Conservation (phyloP, 1,284 basidiomycete species). For the Wolfiporia cocos region DNA sequence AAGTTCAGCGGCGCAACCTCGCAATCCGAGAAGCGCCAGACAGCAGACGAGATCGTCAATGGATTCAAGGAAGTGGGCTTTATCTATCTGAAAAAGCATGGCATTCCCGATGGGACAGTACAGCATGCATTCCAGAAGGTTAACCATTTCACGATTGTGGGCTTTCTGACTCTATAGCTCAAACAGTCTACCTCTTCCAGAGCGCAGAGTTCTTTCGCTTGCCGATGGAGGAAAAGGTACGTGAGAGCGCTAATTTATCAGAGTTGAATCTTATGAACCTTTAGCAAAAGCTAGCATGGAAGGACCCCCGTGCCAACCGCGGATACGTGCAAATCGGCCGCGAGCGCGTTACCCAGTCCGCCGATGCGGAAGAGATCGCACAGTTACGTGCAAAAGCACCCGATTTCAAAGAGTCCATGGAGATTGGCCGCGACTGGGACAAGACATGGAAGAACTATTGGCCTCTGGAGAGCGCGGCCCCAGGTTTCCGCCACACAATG, state of each 20-base stretch:
- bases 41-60: constrained; percentile 65
- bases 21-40: constrained; percentile 48
- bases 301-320: constrained; percentile 77
- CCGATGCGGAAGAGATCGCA: constrained; percentile 69
- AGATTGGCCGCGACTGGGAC: constrained; percentile 81
- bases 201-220: constrained; percentile 71
- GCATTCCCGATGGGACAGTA: constrained; percentile 48
- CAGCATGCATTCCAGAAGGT: constrained; percentile 61
- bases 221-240: constrained; percentile 57
- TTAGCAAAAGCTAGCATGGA: constrained; percentile 63
- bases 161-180: no score
- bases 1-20: constrained; percentile 51
- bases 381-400: constrained; percentile 65
- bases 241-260: constrained; percentile 2
- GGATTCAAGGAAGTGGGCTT: constrained; percentile 78
- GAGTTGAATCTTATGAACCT: background rate
- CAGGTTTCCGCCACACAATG: constrained; percentile 67
- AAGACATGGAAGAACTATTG: constrained; percentile 71
- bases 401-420: constrained; percentile 80
- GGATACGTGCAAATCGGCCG: constrained; percentile 78
- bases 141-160: no score
- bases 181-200: constrained; percentile 29
- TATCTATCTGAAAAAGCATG: constrained; percentile 67
- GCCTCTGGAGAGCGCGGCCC: constrained; percentile 60
- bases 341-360: constrained; percentile 74